Percentiles rank a stretch among this genome's conserved stretches.
Evolutionary conservation across 2,329 filamentous ascomycete species (phyloP).

Genomic region (Xylaria sp.): DNA sequence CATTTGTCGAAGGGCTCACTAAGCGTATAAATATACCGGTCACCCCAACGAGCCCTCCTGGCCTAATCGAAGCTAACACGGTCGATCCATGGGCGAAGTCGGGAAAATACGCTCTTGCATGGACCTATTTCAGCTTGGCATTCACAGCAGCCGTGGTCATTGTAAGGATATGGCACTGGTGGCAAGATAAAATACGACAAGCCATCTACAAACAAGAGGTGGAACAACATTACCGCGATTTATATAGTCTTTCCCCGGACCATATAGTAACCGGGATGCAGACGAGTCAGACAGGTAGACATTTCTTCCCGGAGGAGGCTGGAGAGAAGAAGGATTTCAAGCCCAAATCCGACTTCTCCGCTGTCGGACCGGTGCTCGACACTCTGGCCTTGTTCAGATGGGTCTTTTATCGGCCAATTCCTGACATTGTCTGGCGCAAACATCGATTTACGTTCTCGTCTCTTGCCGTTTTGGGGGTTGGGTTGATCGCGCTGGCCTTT

Average conservation of each 20-base stretch:
- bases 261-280: slow-evolving; percentile 59
- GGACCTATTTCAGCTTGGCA: slow-evolving; percentile 86
- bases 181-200: slow-evolving; percentile 92
- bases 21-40: slow-evolving; percentile 71
- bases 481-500: slow-evolving; percentile 75
- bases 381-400: slow-evolving; percentile 84
- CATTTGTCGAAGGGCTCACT: slow-evolving; percentile 54
- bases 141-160: slow-evolving; percentile 74
- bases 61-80: slow-evolving; percentile 70
- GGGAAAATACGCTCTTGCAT: slow-evolving; percentile 86
- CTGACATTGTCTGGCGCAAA: slow-evolving; percentile 75
- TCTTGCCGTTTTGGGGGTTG: slow-evolving; percentile 75
- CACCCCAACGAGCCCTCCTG: slow-evolving; percentile 68
- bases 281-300: slow-evolving; percentile 67
- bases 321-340: slow-evolving; percentile 67
- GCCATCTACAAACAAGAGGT: slow-evolving; percentile 88
- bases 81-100: slow-evolving; percentile 84
- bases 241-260: slow-evolving; percentile 64
- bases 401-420: slow-evolving; percentile 88
- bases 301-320: slow-evolving; percentile 78
- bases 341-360: slow-evolving; percentile 79
- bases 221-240: slow-evolving; percentile 69
- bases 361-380: slow-evolving; percentile 79
- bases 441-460: slow-evolving; percentile 83
- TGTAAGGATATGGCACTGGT: slow-evolving; percentile 85